phyloP scores from a whole-genome alignment of 2,329 filamentous ascomycete species.

The Triangularia setosa region DNA sequence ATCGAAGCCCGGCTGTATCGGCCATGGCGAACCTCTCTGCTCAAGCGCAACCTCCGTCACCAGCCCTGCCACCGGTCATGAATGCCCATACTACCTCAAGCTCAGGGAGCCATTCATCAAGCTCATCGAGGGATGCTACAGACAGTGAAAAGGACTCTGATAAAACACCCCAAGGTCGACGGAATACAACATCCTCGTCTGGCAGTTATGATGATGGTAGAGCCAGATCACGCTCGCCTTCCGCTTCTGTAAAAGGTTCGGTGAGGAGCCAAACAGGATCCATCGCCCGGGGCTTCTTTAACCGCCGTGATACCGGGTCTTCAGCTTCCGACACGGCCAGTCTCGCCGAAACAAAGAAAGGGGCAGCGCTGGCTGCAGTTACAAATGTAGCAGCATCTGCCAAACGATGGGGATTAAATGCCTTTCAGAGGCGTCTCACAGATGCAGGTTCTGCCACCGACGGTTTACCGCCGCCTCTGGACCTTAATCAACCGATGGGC shows the following conservation, averaged over 20 bases:
- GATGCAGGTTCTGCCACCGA: conserved; percentile 28
- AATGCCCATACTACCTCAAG: conserved; percentile 38
- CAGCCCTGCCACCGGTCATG: conserved; percentile 44
- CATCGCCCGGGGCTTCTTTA: conserved; percentile 23
- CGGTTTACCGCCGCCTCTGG: conserved; percentile 29
- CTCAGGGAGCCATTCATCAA: conserved; percentile 43
- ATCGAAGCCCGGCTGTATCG: conserved; percentile 56
- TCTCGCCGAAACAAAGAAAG: conserved; percentile 34
- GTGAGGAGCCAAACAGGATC: conserved; percentile 21
- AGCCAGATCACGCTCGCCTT: conserved; percentile 25
- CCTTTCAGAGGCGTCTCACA: conserved; percentile 47
- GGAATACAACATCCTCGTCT: conserved; percentile 33
- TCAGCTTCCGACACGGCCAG: conserved; percentile 11
- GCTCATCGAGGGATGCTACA: conserved; percentile 42
- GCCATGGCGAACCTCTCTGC: conserved; percentile 67
- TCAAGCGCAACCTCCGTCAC: conserved; percentile 54
- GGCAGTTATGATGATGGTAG: conserved; percentile 29
- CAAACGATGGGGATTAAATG: conserved; percentile 57
- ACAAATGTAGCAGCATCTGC: conserved; percentile 53
- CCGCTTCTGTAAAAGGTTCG: conserved; percentile 23
- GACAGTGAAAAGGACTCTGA: conserved; percentile 39
- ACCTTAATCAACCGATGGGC: conserved; percentile 68
- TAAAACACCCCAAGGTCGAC: conserved; percentile 35
- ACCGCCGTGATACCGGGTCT: conserved; percentile 20
- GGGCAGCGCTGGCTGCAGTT: conserved; percentile 51